Percentiles rank a stretch among this genome's conserved stretches.
Evolutionary conservation across 371 early-diverging fungal species (phyloP).

Genomic region (Lichtheimia corymbifera): DNA sequence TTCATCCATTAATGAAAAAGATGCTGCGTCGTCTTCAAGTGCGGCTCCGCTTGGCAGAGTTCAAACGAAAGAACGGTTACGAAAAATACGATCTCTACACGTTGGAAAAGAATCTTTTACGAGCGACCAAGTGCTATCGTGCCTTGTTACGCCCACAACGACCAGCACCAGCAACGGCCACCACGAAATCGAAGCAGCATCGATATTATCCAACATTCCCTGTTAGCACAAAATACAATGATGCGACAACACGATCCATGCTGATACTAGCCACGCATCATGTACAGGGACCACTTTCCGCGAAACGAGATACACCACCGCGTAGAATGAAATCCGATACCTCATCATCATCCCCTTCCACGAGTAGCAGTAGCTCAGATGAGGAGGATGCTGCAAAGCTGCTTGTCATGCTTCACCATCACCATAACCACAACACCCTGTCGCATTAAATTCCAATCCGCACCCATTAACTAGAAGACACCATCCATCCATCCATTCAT

Average conservation of each 20-base stretch:
- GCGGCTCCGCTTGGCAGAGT: constrained; percentile 28
- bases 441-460: background rate
- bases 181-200: constrained; percentile 20
- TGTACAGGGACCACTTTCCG: constrained; percentile 27
- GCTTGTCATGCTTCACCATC: constrained; percentile 39
- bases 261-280: constrained; percentile 10
- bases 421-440: background rate
- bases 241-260: constrained; percentile 6
- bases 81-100: constrained; percentile 29
- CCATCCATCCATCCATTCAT: background rate
- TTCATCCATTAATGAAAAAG: constrained; percentile 8
- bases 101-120: constrained; percentile 24
- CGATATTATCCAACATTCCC: constrained; percentile 35
- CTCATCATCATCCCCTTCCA: constrained; percentile 3
- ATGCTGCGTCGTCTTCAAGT: constrained; percentile 25
- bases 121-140: constrained; percentile 3
- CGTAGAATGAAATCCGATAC: constrained; percentile 4
- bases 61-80: constrained; percentile 34
- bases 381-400: constrained; percentile 46
- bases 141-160: constrained; percentile 1
- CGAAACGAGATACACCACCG: constrained; percentile 35
- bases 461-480: background rate
- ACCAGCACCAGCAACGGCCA: constrained; percentile 9
- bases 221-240: background rate
- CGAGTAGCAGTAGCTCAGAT: constrained; percentile 20